These are phyloP conservation scores for Bacidia rubella DNA, from an alignment of 495 filamentous ascomycete species.

Conservation along the genomic window DNA sequence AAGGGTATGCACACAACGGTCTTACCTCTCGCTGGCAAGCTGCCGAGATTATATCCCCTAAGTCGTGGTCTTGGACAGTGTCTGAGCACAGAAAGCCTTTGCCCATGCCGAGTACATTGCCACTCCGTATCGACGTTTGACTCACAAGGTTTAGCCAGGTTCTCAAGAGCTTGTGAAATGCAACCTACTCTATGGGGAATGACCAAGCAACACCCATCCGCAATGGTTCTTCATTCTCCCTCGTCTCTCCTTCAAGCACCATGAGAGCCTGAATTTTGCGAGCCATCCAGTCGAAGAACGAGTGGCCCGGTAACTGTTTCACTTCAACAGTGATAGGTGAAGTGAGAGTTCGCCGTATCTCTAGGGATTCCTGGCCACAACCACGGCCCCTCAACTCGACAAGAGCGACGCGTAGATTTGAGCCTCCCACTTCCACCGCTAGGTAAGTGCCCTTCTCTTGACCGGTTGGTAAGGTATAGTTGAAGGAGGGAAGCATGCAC, in stretches of 20 bases:
- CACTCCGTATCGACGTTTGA: slow-evolving; percentile 44
- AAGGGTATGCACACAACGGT: not conserved
- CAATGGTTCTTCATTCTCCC: slow-evolving; percentile 27
- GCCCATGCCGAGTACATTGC: slow-evolving; percentile 48
- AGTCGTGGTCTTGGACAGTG: slow-evolving; percentile 41
- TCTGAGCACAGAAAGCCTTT: slow-evolving; percentile 51
- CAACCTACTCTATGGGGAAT: slow-evolving; percentile 48
- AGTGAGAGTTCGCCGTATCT: slow-evolving; percentile 35
- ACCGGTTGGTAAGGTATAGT: slow-evolving; percentile 46
- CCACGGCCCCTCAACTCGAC: slow-evolving; percentile 39
- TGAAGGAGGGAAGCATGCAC: slow-evolving; percentile 57
- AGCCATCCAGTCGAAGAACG: slow-evolving; percentile 61
- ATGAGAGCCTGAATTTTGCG: slow-evolving; percentile 42
- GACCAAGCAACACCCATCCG: slow-evolving; percentile 55
- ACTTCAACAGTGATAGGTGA: slow-evolving; percentile 41
- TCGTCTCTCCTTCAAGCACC: slow-evolving; percentile 9
- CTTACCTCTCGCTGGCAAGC: slow-evolving; percentile 37
- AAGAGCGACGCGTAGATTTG: slow-evolving; percentile 50
- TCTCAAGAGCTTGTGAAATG: not conserved
- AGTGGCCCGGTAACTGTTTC: slow-evolving; percentile 37
- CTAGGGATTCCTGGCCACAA: slow-evolving; percentile 29
- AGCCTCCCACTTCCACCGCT: slow-evolving; percentile 54
- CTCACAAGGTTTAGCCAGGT: slow-evolving; percentile 16
- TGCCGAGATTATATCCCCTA: slow-evolving; percentile 42
- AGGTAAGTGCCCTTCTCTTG: slow-evolving; percentile 46